Evolutionary conservation across 2,329 filamentous ascomycete genomes (phyloP).

Genomic region (Beauveria asiatica): DNA sequence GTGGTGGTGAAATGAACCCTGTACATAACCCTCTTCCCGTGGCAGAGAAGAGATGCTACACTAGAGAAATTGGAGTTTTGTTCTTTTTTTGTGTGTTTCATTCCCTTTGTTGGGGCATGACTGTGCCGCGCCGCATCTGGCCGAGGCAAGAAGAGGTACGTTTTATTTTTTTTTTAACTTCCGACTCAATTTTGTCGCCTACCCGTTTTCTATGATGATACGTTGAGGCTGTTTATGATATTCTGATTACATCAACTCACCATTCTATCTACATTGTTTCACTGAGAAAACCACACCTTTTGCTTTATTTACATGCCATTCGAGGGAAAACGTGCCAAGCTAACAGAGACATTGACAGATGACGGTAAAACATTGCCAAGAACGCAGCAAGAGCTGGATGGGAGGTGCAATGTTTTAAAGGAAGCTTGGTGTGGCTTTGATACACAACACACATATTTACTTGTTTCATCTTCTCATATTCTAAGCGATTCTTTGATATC

Average conservation of each 20-base stretch:
- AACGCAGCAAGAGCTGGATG: background rate
- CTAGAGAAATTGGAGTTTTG: slow-evolving; percentile 34
- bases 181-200: background rate
- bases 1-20: slow-evolving; percentile 13
- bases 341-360: background rate
- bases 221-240: slow-evolving; percentile 41
- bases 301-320: background rate
- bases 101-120: slow-evolving; percentile 17
- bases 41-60: slow-evolving; percentile 27
- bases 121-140: background rate
- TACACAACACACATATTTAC: slow-evolving; percentile 1
- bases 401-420: background rate
- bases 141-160: slow-evolving; percentile 12
- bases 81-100: slow-evolving; percentile 19
- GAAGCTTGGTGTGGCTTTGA: background rate
- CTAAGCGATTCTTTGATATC: background rate
- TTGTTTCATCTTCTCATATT: background rate
- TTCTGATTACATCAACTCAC: slow-evolving; percentile 29
- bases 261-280: slow-evolving; percentile 21
- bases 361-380: background rate
- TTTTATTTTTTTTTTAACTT: background rate
- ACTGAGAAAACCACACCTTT: slow-evolving; percentile 6
- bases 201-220: slow-evolving; percentile 30
- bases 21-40: slow-evolving; percentile 30
- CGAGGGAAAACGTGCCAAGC: background rate